Percentiles rank a stretch among this genome's conserved stretches.
Evolutionary conservation across 257 asterid species (phyloP).

Genomic region (Eustoma russellianum): DNA sequence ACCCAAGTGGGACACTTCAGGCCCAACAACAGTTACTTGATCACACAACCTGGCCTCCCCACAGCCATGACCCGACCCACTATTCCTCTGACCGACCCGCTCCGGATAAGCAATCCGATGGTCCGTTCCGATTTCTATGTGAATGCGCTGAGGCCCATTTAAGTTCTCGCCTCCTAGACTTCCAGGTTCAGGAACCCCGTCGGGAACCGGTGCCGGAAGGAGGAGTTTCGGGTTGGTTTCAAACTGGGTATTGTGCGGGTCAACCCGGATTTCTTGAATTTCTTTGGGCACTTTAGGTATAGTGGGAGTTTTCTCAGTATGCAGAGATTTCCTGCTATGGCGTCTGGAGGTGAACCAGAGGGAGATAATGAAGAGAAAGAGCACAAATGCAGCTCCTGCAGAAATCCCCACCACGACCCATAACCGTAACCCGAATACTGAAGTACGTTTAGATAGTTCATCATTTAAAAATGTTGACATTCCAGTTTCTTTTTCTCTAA

Average conservation of each 20-base stretch:
- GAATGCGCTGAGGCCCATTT: constrained; percentile 32
- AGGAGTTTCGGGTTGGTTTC: constrained; percentile 22
- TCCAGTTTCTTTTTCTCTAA: constrained; percentile 27
- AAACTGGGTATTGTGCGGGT: constrained; percentile 32
- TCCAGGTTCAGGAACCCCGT: constrained; percentile 33
- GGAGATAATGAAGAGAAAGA: constrained; percentile 55
- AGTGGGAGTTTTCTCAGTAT: constrained; percentile 19
- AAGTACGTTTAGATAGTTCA: constrained; percentile 50
- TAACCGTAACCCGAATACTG: constrained; percentile 67
- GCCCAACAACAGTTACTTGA: constrained; percentile 36
- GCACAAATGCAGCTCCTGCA: constrained; percentile 72
- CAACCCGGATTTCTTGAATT: constrained; percentile 62
- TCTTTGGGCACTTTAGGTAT: constrained; percentile 65
- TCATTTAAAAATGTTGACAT: constrained; percentile 39
- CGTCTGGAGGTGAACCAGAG: constrained; percentile 66
- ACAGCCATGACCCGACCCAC: constrained; percentile 46
- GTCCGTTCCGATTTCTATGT: constrained; percentile 54
- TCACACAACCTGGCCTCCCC: constrained; percentile 41
- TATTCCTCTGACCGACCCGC: constrained; percentile 22
- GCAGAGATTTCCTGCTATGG: constrained; percentile 22
- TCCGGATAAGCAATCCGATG: constrained; percentile 42
- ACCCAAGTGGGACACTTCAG: constrained; percentile 90
- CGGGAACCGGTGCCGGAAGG: constrained; percentile 27
- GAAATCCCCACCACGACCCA: constrained; percentile 80
- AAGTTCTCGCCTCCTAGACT: constrained; percentile 17